These are phyloP conservation scores for Claviceps purpurea DNA, from an alignment of 2,329 filamentous ascomycete genomes.

Conservation along the genomic window DNA sequence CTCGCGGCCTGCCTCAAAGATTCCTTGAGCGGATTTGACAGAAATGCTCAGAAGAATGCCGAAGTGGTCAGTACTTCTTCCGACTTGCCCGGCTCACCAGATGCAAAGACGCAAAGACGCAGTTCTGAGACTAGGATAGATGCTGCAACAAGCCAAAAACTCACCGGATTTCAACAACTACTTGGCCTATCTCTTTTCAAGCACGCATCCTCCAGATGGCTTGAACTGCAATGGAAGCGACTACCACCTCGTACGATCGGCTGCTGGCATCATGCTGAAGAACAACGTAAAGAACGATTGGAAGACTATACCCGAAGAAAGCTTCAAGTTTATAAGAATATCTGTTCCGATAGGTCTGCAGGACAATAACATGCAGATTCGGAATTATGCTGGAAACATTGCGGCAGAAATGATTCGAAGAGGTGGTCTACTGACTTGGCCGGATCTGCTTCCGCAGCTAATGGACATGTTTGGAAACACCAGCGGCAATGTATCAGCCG, in stretches of 20 bases:
- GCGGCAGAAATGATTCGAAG: conserved; percentile 82
- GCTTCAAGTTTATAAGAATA: conserved; percentile 64
- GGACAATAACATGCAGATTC: conserved; percentile 69
- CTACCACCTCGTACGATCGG: conserved; percentile 67
- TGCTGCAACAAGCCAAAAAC: conserved; percentile 78
- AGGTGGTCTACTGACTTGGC: conserved; percentile 81
- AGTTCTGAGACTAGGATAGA: conserved; percentile 37
- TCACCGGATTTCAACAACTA: conserved; percentile 97
- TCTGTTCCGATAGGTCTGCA: conserved; percentile 67
- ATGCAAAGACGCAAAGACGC: not conserved
- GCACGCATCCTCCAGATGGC: conserved; percentile 45
- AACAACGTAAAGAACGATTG: conserved; percentile 73
- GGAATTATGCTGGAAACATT: conserved; percentile 81
- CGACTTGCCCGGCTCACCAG: not conserved
- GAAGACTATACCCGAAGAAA: conserved; percentile 60
- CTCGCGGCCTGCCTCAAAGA: conserved; percentile 81
- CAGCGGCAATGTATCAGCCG: conserved; percentile 49
- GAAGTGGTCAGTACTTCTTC: conserved; percentile 51
- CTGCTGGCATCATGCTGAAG: conserved; percentile 89
- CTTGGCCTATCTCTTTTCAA: conserved; percentile 80
- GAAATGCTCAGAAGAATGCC: conserved; percentile 72
- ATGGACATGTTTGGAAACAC: conserved; percentile 65
- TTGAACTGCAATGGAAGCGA: conserved; percentile 45
- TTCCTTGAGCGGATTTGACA: conserved; percentile 76
- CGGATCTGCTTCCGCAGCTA: conserved; percentile 74